A percentile compares a stretch with the other conserved stretches of the same genome.
These are phyloP conservation scores for Aspergillus eucalypticola DNA, from an alignment of 2,329 filamentous ascomycete genomes.

Conservation along the genomic window DNA sequence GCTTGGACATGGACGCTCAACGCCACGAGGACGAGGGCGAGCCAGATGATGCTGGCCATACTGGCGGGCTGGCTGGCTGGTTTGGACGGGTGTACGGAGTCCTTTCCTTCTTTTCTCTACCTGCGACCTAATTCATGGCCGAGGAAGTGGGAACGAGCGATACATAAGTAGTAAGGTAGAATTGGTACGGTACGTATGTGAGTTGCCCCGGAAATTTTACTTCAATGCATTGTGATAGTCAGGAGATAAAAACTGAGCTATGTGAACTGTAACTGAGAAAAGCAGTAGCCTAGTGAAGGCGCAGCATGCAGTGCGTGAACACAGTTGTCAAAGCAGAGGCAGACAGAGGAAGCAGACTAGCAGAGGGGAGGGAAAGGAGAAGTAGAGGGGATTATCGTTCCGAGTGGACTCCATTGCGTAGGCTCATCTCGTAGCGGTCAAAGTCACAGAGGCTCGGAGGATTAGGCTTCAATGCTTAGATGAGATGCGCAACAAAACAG, in stretches of 20 bases:
- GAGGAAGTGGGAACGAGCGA: neutral
- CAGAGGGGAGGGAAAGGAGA: neutral
- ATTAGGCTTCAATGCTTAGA: neutral
- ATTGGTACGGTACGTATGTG: no score
- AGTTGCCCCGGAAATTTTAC: no score
- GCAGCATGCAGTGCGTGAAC: no score
- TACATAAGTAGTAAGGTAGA: neutral
- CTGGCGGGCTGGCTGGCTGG: neutral
- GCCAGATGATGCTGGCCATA: neutral
- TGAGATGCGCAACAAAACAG: neutral
- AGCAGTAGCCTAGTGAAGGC: no score
- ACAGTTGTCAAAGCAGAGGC: no score
- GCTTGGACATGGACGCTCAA: constrained; percentile 16
- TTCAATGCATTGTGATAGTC: no score
- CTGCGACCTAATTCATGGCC: neutral
- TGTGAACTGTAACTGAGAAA: no score
- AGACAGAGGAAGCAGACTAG: no score
- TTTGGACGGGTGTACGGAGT: neutral
- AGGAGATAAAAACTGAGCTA: no score
- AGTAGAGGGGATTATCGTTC: neutral
- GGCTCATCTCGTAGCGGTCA: neutral
- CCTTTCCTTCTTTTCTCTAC: neutral
- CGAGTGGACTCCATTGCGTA: neutral
- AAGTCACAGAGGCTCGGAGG: neutral
- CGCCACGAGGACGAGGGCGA: constrained; percentile 1